Conservation (phyloP, 2,329 filamentous ascomycete genomes). For the Colletotrichum cuscutae region DNA sequence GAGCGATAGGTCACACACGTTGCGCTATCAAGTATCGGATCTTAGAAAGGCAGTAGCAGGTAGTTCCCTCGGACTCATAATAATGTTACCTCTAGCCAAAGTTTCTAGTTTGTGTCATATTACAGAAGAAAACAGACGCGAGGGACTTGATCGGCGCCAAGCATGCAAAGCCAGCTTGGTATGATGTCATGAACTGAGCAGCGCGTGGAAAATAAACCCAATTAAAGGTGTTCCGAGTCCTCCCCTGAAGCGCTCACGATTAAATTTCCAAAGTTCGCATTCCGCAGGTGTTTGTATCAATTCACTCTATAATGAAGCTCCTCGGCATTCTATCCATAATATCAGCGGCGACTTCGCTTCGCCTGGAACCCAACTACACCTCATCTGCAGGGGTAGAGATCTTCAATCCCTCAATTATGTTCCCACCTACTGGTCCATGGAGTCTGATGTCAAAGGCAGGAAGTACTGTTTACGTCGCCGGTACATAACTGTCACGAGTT, state of each 20-base stretch:
- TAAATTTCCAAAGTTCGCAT: accelerated
- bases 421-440: slow-evolving; percentile 42
- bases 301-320: neutral
- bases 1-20: too few species aligned
- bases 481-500: too few species aligned
- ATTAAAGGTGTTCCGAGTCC: neutral
- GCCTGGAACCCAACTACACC: slow-evolving; percentile 40
- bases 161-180: neutral
- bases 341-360: neutral
- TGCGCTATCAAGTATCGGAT: neutral
- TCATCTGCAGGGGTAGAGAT: slow-evolving; percentile 42
- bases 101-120: neutral
- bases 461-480: slow-evolving; percentile 44
- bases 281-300: neutral
- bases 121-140: neutral
- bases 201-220: too few species aligned
- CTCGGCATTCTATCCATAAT: neutral
- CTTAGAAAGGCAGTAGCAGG: neutral
- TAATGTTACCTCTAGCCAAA: neutral
- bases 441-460: slow-evolving; percentile 44
- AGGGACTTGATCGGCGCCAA: neutral
- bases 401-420: slow-evolving; percentile 41
- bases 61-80: neutral
- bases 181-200: neutral
- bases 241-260: neutral